Evolutionary conservation across 192 early-diverging fungal genomes (phyloP), one percentile per base, ranked within the genome.

Genomic region (Cetraspora pellucida): DNA sequence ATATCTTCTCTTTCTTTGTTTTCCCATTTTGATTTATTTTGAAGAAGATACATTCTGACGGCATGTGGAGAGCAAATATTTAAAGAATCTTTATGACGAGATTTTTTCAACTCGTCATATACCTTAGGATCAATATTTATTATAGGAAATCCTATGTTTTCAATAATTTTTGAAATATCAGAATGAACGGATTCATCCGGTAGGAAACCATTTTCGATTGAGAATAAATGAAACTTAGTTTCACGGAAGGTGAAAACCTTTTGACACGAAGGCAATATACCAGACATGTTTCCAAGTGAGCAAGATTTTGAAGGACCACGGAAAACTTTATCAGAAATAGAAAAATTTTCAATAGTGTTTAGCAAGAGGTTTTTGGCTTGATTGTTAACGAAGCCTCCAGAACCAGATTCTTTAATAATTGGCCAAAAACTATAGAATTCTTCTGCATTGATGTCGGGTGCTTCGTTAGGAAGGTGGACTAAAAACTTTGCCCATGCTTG

Each of bases 391-490:
- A 47, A 14, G 13, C 46, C 46, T 5, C 37, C 19, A 10, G 66
- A 46, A 21, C 19, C 6, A 27, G 2, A 21, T 27, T 25, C n/a
- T 6, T 13, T 21, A 68, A 49, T 9, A 11, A 68, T 47, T 25
- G 66, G 45, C 66, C 66, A 68, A 45, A 49, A 49, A 37, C 21
- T 25, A 17, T 68, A 27, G 7, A 68, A 13, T 47, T 68, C 46
- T 17, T 47, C 16, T 9, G 1, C 3, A 7, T 28, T n/a, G 1
- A 47, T 27, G 2, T 68, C 23, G 16, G 45, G n/a, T 9, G 14
- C 10, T 17, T 68, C 21, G 10, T 2, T 14, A 21, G 66, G 45
- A 7, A 68, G 46, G 10, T 68, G 17, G 23, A 21, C 2, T 14
- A 68, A 45, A 25, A 68, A 49, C 11, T 68, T 49, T 3, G 16